Percentiles rank a stretch among this genome's conserved stretches.
Conservation (phyloP, 192 early-diverging fungal species). For the Dissophora ornata region DNA sequence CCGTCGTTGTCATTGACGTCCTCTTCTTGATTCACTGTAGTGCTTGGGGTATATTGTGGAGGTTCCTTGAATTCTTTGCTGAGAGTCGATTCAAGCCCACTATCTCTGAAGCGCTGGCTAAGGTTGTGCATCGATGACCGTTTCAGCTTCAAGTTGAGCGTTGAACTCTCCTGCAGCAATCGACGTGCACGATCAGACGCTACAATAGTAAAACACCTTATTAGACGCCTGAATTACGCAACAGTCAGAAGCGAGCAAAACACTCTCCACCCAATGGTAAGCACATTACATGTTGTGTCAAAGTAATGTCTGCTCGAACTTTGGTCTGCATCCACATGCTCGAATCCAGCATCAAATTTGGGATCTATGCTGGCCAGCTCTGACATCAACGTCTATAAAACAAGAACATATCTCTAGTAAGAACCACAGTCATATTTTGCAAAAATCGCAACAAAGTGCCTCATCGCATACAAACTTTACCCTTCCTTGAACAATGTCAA, state of each 20-base stretch:
- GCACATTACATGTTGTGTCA: not conserved
- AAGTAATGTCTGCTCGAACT: not conserved
- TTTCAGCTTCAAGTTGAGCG: constrained; percentile 30
- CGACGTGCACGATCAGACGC: constrained; percentile 28
- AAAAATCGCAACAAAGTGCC: no score
- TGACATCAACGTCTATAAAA: constrained; percentile 27
- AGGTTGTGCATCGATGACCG: constrained; percentile 36
- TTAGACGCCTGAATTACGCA: no score
- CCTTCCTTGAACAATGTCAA: no score
- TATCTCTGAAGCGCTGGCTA: constrained; percentile 34
- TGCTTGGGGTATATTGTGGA: constrained; percentile 32
- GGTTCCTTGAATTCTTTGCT: constrained; percentile 7
- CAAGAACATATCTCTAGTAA: no score
- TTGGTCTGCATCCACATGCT: constrained; percentile 1
- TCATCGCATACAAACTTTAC: constrained; percentile 23
- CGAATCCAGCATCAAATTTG: constrained; percentile 27
- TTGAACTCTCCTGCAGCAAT: constrained; percentile 36
- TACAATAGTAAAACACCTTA: no score
- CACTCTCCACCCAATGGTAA: no score
- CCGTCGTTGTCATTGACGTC: not conserved
- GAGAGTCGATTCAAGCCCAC: constrained; percentile 6
- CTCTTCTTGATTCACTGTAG: not conserved
- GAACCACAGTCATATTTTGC: no score
- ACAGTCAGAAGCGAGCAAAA: no score
- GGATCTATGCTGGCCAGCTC: constrained; percentile 28